Conservation (phyloP, 2,329 filamentous ascomycete genomes). For the Neofusicoccum sp. region DNA sequence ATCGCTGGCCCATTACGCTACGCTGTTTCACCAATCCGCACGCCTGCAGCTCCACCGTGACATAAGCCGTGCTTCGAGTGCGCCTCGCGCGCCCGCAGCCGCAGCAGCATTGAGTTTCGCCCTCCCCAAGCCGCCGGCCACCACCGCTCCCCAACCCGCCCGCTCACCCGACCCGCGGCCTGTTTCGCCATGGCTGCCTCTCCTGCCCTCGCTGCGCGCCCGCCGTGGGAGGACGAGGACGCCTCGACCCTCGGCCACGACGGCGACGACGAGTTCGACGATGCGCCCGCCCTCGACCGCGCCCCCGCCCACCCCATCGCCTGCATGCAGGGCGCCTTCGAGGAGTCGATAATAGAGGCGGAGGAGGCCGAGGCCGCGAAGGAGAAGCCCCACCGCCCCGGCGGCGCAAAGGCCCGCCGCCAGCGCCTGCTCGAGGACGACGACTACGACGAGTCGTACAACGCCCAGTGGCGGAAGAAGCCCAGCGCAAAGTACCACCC, state of each 20-base stretch:
- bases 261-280: slow-evolving; percentile 20
- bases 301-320: slow-evolving; percentile 69
- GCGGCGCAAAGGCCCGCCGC: slow-evolving; percentile 63
- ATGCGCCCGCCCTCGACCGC: slow-evolving; percentile 17
- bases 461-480: slow-evolving; percentile 74
- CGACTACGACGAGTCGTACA: slow-evolving; percentile 71
- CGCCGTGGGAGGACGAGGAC: slow-evolving; percentile 18
- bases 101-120: slow-evolving; percentile 13
- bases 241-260: slow-evolving; percentile 18
- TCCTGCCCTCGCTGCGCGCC: slow-evolving; percentile 6
- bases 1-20: slow-evolving; percentile 21
- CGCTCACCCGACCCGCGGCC: slow-evolving; percentile 8
- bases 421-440: slow-evolving; percentile 56
- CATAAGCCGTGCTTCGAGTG: slow-evolving; percentile 16
- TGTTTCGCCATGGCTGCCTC: slow-evolving; percentile 13
- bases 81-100: slow-evolving; percentile 15
- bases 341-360: slow-evolving; percentile 77
- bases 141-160: neutral
- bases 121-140: slow-evolving; percentile 13
- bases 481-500: slow-evolving; percentile 81
- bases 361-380: slow-evolving; percentile 43
- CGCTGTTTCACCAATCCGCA: slow-evolving; percentile 21
- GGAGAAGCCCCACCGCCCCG: slow-evolving; percentile 38
- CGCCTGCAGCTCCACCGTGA: slow-evolving; percentile 21
- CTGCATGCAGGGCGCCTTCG: slow-evolving; percentile 78